Evolutionary conservation across 257 asterid genomes (phyloP).

Genomic region (Oldenlandia corymbosa): DNA sequence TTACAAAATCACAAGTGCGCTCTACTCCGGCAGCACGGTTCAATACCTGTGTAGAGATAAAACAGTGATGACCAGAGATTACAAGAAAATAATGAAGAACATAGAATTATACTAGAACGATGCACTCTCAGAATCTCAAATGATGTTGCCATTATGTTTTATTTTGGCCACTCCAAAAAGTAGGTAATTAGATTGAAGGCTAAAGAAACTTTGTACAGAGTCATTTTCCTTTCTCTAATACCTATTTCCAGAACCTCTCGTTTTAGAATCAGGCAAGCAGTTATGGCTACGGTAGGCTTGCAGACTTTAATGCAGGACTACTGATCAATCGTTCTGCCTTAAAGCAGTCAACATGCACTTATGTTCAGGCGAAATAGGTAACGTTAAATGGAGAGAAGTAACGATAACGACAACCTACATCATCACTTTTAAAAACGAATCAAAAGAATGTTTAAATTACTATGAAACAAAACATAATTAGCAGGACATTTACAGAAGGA

Average conservation of each 20-base stretch:
- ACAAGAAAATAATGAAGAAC: not conserved
- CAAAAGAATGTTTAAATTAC: no score
- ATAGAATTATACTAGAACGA: not conserved
- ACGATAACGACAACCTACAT: no score
- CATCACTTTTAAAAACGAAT: no score
- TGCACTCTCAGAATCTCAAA: not conserved
- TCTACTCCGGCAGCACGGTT: constrained; percentile 73
- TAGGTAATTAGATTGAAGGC: not conserved
- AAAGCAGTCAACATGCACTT: not conserved
- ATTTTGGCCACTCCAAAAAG: not conserved
- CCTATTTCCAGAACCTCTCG: not conserved
- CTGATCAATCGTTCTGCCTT: no score
- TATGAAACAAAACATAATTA: not conserved
- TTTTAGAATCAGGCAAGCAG: not conserved
- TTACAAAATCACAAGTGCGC: constrained; percentile 70
- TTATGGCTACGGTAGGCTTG: not conserved
- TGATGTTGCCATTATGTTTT: not conserved
- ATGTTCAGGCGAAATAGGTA: no score
- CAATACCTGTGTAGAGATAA: constrained; percentile 37
- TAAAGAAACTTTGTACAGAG: not conserved
- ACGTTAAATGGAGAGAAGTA: no score
- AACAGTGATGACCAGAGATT: no score
- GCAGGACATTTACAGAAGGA: constrained; percentile 9
- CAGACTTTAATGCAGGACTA: no score
- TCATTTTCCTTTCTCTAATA: not conserved